Evolutionary conservation across 2,329 filamentous ascomycete genomes (phyloP).

Genomic region (Aotearoamyces nothofagi): DNA sequence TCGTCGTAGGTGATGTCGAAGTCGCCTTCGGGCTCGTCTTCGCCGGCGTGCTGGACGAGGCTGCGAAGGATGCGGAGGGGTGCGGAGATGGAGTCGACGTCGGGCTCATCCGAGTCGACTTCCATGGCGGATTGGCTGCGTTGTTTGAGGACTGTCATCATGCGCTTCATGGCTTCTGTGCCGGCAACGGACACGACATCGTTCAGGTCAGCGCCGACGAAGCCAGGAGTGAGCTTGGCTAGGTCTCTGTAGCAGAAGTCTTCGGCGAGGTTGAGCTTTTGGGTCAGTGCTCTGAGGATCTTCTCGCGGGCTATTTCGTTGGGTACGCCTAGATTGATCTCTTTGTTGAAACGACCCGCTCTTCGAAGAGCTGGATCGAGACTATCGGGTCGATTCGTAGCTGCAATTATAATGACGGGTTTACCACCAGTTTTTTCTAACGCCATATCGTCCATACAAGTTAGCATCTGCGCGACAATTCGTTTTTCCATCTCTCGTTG

Average conservation of each 20-base stretch:
- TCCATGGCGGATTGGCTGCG: constrained; percentile 17
- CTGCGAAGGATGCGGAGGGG: constrained; percentile 29
- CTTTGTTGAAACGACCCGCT: constrained; percentile 65
- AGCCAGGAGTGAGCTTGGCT: constrained; percentile 78
- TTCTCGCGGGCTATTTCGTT: constrained; percentile 62
- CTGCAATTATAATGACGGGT: constrained; percentile 78
- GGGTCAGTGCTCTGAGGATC: constrained; percentile 62
- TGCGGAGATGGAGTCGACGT: constrained; percentile 8
- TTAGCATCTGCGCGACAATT: constrained; percentile 68
- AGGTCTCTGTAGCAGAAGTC: constrained; percentile 62
- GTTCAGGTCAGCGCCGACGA: constrained; percentile 79
- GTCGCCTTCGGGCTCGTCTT: constrained; percentile 33
- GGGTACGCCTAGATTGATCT: constrained; percentile 78
- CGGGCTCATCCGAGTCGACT: constrained; percentile 11
- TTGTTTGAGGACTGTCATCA: constrained; percentile 19
- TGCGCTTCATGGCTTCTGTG: constrained; percentile 22
- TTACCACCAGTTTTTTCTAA: constrained; percentile 58
- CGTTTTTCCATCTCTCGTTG: constrained; percentile 83
- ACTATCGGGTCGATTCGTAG: constrained; percentile 77
- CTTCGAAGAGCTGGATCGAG: constrained; percentile 65
- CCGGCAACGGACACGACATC: constrained; percentile 33
- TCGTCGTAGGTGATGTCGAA: constrained; percentile 48
- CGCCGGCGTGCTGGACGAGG: constrained; percentile 37
- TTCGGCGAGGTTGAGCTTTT: constrained; percentile 44
- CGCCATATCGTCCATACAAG: constrained; percentile 73